A percentile compares a stretch with the other conserved stretches of the same genome.
Conservation (phyloP, 441 rosid species). For the Populus tomentosa region DNA sequence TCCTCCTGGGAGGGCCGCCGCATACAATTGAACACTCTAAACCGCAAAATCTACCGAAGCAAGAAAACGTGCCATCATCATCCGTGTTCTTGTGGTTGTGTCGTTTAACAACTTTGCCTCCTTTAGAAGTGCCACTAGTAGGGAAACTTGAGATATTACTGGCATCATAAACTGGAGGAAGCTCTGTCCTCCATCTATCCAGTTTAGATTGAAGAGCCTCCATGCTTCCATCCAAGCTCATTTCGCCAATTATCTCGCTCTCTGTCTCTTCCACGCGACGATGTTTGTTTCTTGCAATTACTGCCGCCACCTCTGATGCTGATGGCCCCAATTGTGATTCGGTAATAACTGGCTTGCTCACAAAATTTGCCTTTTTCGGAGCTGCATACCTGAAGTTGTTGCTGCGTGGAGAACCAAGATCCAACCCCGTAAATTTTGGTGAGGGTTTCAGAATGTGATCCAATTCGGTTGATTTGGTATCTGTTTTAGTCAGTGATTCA, state of each 20-base stretch:
- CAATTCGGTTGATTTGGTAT: neutral
- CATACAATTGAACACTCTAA: slow-evolving; percentile 68
- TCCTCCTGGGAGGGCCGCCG: slow-evolving; percentile 19
- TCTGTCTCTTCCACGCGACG: slow-evolving; percentile 31
- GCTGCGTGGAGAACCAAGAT: neutral
- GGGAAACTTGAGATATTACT: slow-evolving; percentile 31
- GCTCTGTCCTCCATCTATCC: slow-evolving; percentile 70
- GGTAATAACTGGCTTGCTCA: slow-evolving; percentile 24
- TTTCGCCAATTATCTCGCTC: slow-evolving; percentile 41
- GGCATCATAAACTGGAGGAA: slow-evolving; percentile 54
- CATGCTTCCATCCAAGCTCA: slow-evolving; percentile 61
- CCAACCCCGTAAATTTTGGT: neutral
- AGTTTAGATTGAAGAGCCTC: slow-evolving; percentile 79
- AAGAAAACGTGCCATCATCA: slow-evolving; percentile 49
- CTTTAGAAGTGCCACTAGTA: slow-evolving; percentile 12
- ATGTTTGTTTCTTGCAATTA: slow-evolving; percentile 31
- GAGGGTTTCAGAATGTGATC: neutral
- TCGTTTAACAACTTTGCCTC: slow-evolving; percentile 11
- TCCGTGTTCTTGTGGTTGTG: slow-evolving; percentile 26
- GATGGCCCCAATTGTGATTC: slow-evolving; percentile 81
- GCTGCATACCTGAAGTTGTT: slow-evolving; percentile 17
- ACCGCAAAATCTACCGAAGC: slow-evolving; percentile 72
- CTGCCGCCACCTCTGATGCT: slow-evolving; percentile 79
- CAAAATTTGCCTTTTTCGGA: slow-evolving; percentile 19
- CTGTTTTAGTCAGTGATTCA: neutral